A percentile compares a stretch with the other conserved stretches of the same genome.
These are phyloP conservation scores for Phytophthora constricta DNA, from an alignment of 352 stramenopile species.

Conservation along the genomic window DNA sequence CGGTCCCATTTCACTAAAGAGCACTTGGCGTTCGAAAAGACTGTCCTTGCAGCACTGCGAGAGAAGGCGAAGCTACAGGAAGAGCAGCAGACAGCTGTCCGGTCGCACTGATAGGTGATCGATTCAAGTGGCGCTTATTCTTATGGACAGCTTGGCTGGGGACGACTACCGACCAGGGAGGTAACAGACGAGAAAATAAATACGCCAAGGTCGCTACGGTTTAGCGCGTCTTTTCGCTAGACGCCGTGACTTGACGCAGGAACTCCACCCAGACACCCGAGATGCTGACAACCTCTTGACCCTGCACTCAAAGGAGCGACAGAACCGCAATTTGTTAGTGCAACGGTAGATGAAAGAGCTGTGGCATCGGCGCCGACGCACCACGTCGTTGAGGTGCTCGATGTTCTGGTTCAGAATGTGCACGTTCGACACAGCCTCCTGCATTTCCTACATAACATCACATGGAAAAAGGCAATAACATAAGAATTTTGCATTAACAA, in stretches of 20 bases:
- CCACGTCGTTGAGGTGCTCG: constrained; percentile 84
- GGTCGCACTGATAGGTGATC: constrained; percentile 29
- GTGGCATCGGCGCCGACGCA: too few species aligned
- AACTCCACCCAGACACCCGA: constrained; percentile 79
- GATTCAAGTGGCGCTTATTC: constrained; percentile 18
- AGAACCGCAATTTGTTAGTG: too few species aligned
- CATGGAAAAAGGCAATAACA: not conserved
- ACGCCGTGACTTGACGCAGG: constrained; percentile 59
- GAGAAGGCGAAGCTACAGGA: constrained; percentile 45
- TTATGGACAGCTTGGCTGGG: constrained; percentile 18
- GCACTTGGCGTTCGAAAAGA: constrained; percentile 62
- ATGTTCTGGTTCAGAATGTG: constrained; percentile 85
- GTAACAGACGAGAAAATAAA: constrained; percentile 22
- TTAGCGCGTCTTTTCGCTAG: constrained; percentile 49
- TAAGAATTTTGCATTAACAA: not conserved
- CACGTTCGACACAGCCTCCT: constrained; percentile 83
- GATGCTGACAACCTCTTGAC: constrained; percentile 76
- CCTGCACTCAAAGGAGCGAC: constrained; percentile 54
- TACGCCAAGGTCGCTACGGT: constrained; percentile 11
- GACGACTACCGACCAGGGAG: constrained; percentile 2
- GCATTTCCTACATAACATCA: constrained; percentile 58
- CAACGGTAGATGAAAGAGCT: too few species aligned
- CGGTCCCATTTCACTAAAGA: constrained; percentile 60
- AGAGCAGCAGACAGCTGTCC: constrained; percentile 22
- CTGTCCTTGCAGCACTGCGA: constrained; percentile 58